phyloP scores from a whole-genome alignment of 1,284 basidiomycete genomes.

The Irpex lacteus region DNA sequence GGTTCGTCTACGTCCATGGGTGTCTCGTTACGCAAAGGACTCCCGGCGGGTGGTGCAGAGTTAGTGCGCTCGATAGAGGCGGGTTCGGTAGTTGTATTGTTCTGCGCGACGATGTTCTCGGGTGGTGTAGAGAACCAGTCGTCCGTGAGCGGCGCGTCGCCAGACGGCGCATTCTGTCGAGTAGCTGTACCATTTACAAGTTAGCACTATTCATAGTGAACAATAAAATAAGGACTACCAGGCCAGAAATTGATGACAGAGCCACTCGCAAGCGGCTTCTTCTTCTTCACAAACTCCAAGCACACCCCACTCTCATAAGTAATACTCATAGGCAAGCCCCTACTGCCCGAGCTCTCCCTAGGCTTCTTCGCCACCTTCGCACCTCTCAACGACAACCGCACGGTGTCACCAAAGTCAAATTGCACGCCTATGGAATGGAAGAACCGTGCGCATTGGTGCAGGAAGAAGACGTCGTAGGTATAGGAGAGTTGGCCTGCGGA shows the following conservation, averaged over 20 bases:
- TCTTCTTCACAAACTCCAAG: slow-evolving; percentile 8
- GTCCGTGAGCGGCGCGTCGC: slow-evolving; percentile 13
- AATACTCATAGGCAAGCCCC: slow-evolving; percentile 5
- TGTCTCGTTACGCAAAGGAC: background rate
- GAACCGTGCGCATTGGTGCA: slow-evolving; percentile 11
- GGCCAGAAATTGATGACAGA: slow-evolving; percentile 6
- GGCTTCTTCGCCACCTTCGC: slow-evolving; percentile 23
- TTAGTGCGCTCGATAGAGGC: background rate
- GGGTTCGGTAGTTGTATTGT: background rate
- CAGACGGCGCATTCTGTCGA: background rate
- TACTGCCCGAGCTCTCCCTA: slow-evolving; percentile 10
- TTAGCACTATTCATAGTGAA: no score
- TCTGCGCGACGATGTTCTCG: background rate
- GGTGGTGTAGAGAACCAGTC: slow-evolving; percentile 30
- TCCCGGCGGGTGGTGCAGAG: background rate
- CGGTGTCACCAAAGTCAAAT: slow-evolving; percentile 34
- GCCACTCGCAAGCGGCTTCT: background rate
- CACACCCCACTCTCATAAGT: slow-evolving; percentile 6
- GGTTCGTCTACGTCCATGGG: background rate
- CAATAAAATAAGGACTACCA: no score
- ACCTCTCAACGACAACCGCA: slow-evolving; percentile 45
- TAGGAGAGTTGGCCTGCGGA: slow-evolving; percentile 28
- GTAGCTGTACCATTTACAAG: no score
- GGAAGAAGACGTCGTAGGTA: slow-evolving; percentile 7
- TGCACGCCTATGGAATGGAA: slow-evolving; percentile 26